Evolutionary conservation across 2,329 filamentous ascomycete genomes (phyloP), one percentile per base, ranked within the genome.

Genomic region (Fusarium mexicanum): DNA sequence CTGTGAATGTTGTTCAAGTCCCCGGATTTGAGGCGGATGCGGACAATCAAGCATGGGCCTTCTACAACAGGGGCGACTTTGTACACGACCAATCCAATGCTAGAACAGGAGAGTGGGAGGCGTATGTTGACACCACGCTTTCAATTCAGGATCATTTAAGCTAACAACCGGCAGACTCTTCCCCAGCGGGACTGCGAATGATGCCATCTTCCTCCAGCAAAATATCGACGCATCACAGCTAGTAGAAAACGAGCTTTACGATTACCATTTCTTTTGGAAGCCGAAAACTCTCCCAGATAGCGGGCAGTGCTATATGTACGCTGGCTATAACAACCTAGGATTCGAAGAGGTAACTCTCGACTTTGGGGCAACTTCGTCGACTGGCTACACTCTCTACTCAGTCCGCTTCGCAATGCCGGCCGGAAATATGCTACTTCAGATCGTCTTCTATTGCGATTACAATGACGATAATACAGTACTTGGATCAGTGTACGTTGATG

Each of bases 251-350:
- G 64, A 67, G 4, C 8, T 4, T 0, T 67, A 67, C 8, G 51
- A 67, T 11, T 67, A 14, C 11, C 64, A 37, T 29, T 67, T 67
- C 63, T 67, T 67, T 9, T 67, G 64, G 64, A 67, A 67, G 14
- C 62, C 64, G 0, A 13, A 61, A 0, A 35, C 33, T 2, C 18
- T 67, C 0, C 64, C 64, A 5, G 18, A 37, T 10, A 20, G 1
- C 3, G 64, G 62, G 0, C 1, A 1, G 2, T 67, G 64, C 8
- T 31, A 37, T 2, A 67, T 67, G 0, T 24, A 6, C 10, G 26
- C 18, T 5, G 64, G 33, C 0, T 51, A 41, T 22, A 47, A 47
- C 44, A 0, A 20, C 2, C n/a, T 26, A 9, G 24, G 17, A 26
- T 46, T 46, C 8, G 6, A 18, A 20, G 5, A 17, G 6, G 3